Evolutionary conservation across 2,329 filamentous ascomycete genomes (phyloP).

Genomic region (Hypomyces rosellus): DNA sequence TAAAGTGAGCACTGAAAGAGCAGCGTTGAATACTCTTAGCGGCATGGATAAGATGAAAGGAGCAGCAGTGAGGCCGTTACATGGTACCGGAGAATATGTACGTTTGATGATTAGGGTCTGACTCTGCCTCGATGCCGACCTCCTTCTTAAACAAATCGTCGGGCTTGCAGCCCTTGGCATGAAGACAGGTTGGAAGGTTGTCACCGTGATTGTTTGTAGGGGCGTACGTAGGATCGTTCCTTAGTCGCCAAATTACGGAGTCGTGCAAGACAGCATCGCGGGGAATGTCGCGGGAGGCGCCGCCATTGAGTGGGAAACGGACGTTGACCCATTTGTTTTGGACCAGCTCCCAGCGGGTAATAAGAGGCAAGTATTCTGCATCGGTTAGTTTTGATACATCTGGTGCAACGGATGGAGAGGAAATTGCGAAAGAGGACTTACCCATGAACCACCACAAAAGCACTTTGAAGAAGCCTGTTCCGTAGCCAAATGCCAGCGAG

Average conservation of each 20-base stretch:
- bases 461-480: slow-evolving; percentile 32
- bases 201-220: slow-evolving; percentile 31
- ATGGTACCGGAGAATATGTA: neutral
- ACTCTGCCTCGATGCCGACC: neutral
- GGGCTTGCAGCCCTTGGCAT: slow-evolving; percentile 12
- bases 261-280: slow-evolving; percentile 33
- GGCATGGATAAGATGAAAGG: too few species aligned
- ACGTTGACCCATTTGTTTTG: slow-evolving; percentile 26
- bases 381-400: neutral
- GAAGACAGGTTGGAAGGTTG: slow-evolving; percentile 24
- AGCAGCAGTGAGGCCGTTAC: too few species aligned
- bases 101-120: neutral
- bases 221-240: slow-evolving; percentile 21
- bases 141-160: slow-evolving; percentile 1
- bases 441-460: slow-evolving; percentile 38
- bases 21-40: too few species aligned
- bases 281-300: slow-evolving; percentile 32
- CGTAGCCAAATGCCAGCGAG: slow-evolving; percentile 30
- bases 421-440: slow-evolving; percentile 18
- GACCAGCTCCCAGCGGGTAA: slow-evolving; percentile 36
- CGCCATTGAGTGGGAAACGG: slow-evolving; percentile 33
- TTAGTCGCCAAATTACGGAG: slow-evolving; percentile 29
- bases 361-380: slow-evolving; percentile 32
- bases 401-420: neutral
- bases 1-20: too few species aligned